Evolutionary conservation across 1,284 basidiomycete species (phyloP), one percentile per base, ranked within the genome.

Genomic region (Boletus hoseneyae): DNA sequence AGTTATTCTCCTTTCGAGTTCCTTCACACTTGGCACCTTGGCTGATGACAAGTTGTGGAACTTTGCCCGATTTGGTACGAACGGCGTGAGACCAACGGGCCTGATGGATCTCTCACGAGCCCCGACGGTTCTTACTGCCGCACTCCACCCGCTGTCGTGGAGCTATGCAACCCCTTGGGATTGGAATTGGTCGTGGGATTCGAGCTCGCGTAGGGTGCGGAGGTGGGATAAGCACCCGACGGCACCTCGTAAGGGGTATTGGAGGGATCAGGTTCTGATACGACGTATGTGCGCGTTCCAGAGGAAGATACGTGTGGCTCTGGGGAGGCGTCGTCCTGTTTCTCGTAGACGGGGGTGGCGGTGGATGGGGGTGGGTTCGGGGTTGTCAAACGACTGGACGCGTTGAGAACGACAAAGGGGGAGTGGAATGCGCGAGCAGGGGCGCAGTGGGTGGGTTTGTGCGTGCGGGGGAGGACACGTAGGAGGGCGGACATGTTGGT

Each of bases 141-240:
- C 67, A 61, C 74, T 79, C 59, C 73, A 70, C 33, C 73, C 73
- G 47, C 77, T 66, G 49, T 70, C 13, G 76, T 76, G 19, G 77
- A 78, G 57, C 73, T 72, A 51, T 68, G 62, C 51, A 72, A 65
- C 35, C 63, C 66, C 53, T 66, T 65, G 35, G 62, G 54, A 34
- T 69, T 63, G 30, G 75, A 72, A 16, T 73, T 62, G 44, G 70
- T 70, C 4, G 77, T 70, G 33, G 73, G 50, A 11, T 65, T 48
- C 63, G 68, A 74, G 61, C 70, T 73, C 51, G 71, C 65, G 65
- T 82, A 85, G 10, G 79, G 66, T 25, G 76, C 68, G 35, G 79
- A 77, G 42, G 75, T 75, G 47, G 80, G 78, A 68, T 82, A 87
- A 11, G 84, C 84, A 54, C 85, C 84, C 10, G 78, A 76, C 4